Evolutionary conservation across 1,284 basidiomycete species (phyloP), one percentile per base, ranked within the genome.

Genomic region (Cryptococcus sp.): DNA sequence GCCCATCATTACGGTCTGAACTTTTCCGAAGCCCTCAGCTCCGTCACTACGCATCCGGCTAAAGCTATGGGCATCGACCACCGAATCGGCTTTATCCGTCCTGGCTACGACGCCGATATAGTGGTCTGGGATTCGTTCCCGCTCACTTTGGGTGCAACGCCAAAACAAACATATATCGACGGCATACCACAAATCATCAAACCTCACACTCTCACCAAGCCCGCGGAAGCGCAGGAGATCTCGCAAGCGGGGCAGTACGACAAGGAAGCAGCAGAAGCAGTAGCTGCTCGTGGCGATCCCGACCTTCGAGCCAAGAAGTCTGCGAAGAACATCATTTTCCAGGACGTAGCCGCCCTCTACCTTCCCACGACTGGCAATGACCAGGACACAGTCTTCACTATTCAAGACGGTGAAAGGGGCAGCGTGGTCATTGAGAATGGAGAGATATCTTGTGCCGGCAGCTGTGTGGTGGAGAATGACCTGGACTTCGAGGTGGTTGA

Each of bases 41-140:
- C 89, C 3, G 87, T 95, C 17, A 95, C 86, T 0, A 85, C 87
- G 1, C 88, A 86, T 13, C 86, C 93, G 1, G 91, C 93, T 1
- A 83, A 82, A 41, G 83, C 87, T 1, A 81, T 91, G 60, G 93
- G 92, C 1, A 80, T 89, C 57, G 87, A 86, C 58, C 91, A 96
- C 74, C 83, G 93, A 30, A 81, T 96, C 54, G 93, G 93, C 1
- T 87, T 82, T 66, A 76, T 93, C 39, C 83, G 85, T 55, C 71
- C 81, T 68, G 89, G 90, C 17, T 81, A 77, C 61, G 80, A 77
- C 60, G 77, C 78, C 40, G 75, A 93, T 74, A 66, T 94, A n/a
- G 90, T 93, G 17, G 82, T 94, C 4, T 94, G 92, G 91, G 90
- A 93, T 66, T 87, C 85, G 22, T 91, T 92, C 76, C 91, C 91